Conservation (phyloP, 257 asterid species). For the Anisodus tanguticus region DNA sequence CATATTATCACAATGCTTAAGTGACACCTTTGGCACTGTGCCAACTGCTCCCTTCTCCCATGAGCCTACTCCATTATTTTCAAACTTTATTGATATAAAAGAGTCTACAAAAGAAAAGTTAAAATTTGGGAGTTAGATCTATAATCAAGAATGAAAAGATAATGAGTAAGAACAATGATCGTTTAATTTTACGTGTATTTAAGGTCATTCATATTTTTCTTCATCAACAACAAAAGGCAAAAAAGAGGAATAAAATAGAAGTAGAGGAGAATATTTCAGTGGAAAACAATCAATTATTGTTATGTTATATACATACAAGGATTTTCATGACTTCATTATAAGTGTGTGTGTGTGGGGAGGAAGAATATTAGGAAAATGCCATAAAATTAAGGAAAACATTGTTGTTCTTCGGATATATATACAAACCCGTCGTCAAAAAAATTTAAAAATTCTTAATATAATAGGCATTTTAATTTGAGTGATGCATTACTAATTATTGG, state of each 20-base stretch:
- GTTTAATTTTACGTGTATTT: neutral
- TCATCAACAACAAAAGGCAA: neutral
- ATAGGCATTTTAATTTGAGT: neutral
- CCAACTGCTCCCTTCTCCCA: constrained; percentile 43
- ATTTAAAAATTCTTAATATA: neutral
- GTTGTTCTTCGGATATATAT: neutral
- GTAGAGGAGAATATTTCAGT: neutral
- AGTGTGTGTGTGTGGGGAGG: too few relatives aligned
- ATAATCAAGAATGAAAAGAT: neutral
- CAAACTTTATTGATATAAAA: constrained; percentile 92
- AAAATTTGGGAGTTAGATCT: neutral
- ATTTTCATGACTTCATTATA: too few relatives aligned
- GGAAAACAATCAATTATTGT: neutral
- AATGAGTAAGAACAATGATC: neutral
- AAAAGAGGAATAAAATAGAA: neutral
- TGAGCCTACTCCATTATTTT: constrained; percentile 56
- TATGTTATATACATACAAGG: too few relatives aligned
- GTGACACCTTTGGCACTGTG: constrained; percentile 35
- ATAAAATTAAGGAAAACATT: too few relatives aligned
- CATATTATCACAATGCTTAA: constrained; percentile 32
- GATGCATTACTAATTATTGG: neutral
- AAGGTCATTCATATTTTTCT: neutral
- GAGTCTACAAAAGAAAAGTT: constrained; percentile 52
- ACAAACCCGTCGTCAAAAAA: neutral
- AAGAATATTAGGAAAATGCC: neutral